Evolutionary conservation across 495 filamentous ascomycete species (phyloP), one percentile per base, ranked within the genome.

Genomic region (Beverwykella pulmonaria): DNA sequence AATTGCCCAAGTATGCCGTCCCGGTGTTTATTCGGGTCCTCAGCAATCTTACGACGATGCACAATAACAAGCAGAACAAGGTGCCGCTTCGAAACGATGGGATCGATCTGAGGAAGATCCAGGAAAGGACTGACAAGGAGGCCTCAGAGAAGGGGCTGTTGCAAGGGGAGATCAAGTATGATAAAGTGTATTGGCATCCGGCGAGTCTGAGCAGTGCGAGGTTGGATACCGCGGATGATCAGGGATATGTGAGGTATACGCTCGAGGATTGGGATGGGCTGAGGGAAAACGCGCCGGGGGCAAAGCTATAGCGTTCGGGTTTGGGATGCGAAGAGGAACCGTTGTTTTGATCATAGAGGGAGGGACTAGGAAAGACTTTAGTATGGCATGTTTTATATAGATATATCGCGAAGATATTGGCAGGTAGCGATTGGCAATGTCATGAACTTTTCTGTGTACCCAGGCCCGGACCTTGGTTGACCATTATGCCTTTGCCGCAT

Each of bases 51-150:
- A 82, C 81, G 32, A 83, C 87, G 22, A 92, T 87, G 62, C 89
- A 94, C 73, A 93, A 92, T 74, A 87, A 92, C 73, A 94, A 94
- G 78, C 90, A 92, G 78, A 88, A 90, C 73, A 94, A 92, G 76
- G 84, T 87, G 6, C 85, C 86, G 1, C 79, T 92, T 27, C 81
- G 89, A 63, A 83, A 86, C 41, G 88, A 92, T 69, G 90, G 90
- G 0, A 83, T 91, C 8, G 85, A 91, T 71, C 86, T 86, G 5
- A 52, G 66, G 44, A 59, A 62, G 46, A 25, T 72, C 14, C 41
- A 53, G 32, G 70, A 57, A 44, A 46, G 70, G 41, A 50, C 69
- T 15, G 61, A 71, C 17, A 53, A 36, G 34, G 69, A 71, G 44
- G 61, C 59, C 6, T 20, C 15, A 23, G 69, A 61, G 52, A 61